Evolutionary conservation across 768 basidiomycete genomes (phyloP), one percentile per base, ranked within the genome.

Genomic region (Gymnopilus dilepis): DNA sequence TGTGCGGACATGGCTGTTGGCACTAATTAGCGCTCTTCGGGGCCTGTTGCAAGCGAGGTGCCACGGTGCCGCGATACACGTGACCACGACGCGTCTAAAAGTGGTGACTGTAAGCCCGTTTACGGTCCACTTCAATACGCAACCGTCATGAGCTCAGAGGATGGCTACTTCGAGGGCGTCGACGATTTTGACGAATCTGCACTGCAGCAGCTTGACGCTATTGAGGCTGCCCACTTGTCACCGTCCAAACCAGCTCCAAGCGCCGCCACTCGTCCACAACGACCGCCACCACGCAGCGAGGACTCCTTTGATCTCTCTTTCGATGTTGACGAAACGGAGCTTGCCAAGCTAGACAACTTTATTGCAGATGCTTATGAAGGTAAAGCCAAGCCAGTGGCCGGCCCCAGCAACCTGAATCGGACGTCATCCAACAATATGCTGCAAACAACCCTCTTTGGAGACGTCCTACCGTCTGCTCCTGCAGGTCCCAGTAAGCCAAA

Each of bases 381-480:
- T 7, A 78, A 76, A 63, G 67, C 75, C 0, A 70, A 70, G 9
- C 76, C 84, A 1, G 73, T 78, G 4, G 75, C 84, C n/a, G 82
- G 80, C 12, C 75, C 80, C 13, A 80, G 77, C 66, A 72, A 65
- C 30, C 52, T 66, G 24, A 50, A 65, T 28, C 73, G 75, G 59
- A 73, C 75, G 3, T 66, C 69, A 6, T 76, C 78, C 9, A 72
- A 64, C 15, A 75, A 71, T n/a, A 80, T 80, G 34, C 66, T 84
- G 7, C 91, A 91, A 67, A 86, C 84, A 7, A 92, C 87, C 0
- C 80, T 92, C 11, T 84, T 84, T 65, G 90, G 90, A n/a, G 84
- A 80, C n/a, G 64, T 88, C 9, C 67, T 84, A 1, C 78, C 76
- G 13, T 76, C 78, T 17, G 64, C 77, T 6, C 47, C 80, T 28